Evolutionary conservation across 208 protist genomes (phyloP).

Genomic region (Trypanosoma theileri): DNA sequence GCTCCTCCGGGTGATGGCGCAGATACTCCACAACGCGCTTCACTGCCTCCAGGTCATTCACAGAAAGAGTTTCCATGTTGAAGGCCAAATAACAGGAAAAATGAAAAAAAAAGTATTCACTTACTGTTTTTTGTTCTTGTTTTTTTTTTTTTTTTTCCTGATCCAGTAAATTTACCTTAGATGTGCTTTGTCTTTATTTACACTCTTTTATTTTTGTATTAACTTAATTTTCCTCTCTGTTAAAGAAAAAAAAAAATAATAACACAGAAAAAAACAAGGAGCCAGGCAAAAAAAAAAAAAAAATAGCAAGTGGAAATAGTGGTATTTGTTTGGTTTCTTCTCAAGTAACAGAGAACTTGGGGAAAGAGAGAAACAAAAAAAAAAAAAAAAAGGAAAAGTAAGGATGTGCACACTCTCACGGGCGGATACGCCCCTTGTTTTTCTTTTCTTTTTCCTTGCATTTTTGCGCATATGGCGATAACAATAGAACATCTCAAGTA

Average conservation of each 20-base stretch:
- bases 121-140: not conserved
- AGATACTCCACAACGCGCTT: constrained; percentile 42
- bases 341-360: not conserved
- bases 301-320: no score
- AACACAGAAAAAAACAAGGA: not conserved
- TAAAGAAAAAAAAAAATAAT: constrained; percentile 14
- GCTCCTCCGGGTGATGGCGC: constrained; percentile 29
- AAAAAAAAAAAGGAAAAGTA: no score
- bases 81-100: no score
- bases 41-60: constrained; percentile 37
- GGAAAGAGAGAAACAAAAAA: not conserved
- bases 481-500: not conserved
- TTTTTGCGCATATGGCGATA: not conserved
- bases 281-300: not conserved
- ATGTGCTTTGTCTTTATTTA: not conserved
- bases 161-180: not conserved
- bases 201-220: not conserved
- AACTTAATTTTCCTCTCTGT: not conserved
- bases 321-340: not conserved
- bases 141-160: not conserved
- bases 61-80: constrained; percentile 28
- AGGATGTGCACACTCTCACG: no score
- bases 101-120: no score
- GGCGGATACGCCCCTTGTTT: not conserved
- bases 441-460: not conserved